Conservation (phyloP, 352 stramenopile genomes). For the Phytophthora quininea region DNA sequence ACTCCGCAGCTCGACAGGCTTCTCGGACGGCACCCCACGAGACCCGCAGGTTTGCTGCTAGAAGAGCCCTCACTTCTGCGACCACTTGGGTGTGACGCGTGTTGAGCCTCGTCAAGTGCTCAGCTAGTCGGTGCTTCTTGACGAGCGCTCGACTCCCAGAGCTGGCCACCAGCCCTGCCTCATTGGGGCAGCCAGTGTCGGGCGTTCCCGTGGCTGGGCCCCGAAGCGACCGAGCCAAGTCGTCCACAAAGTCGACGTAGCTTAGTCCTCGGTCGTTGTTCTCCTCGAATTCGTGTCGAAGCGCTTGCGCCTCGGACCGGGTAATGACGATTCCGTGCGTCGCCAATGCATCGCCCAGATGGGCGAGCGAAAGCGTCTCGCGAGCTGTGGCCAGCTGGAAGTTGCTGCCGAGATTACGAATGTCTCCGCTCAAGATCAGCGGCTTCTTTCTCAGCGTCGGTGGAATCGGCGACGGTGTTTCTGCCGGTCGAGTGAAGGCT, state of each 20-base stretch:
- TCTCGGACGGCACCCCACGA: slow-evolving; percentile 62
- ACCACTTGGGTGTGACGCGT: slow-evolving; percentile 53
- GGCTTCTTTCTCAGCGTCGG: slow-evolving; percentile 56
- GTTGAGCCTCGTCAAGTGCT: slow-evolving; percentile 55
- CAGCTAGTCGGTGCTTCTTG: slow-evolving; percentile 66
- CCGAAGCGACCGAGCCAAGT: slow-evolving; percentile 57
- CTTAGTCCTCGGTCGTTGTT: slow-evolving; percentile 67
- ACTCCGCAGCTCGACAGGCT: slow-evolving; percentile 53
- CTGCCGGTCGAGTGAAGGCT: slow-evolving; percentile 33
- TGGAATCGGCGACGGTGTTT: slow-evolving; percentile 31
- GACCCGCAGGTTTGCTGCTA: slow-evolving; percentile 52
- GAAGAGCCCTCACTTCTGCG: slow-evolving; percentile 49
- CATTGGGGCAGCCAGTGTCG: slow-evolving; percentile 16
- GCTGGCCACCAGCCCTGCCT: slow-evolving; percentile 39
- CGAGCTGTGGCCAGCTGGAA: slow-evolving; percentile 62
- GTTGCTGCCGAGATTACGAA: slow-evolving; percentile 75
- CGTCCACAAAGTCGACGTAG: slow-evolving; percentile 70
- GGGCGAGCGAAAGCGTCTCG: slow-evolving; percentile 43
- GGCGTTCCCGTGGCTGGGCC: slow-evolving; percentile 23
- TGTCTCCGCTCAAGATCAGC: slow-evolving; percentile 69
- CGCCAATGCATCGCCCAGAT: slow-evolving; percentile 58
- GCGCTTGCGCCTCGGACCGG: slow-evolving; percentile 58
- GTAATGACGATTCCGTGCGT: slow-evolving; percentile 54
- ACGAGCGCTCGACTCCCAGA: slow-evolving; percentile 43
- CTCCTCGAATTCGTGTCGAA: slow-evolving; percentile 79